Conservation (phyloP, 1,284 basidiomycete species). For the Microbotryum lychnidis-dioicae region DNA sequence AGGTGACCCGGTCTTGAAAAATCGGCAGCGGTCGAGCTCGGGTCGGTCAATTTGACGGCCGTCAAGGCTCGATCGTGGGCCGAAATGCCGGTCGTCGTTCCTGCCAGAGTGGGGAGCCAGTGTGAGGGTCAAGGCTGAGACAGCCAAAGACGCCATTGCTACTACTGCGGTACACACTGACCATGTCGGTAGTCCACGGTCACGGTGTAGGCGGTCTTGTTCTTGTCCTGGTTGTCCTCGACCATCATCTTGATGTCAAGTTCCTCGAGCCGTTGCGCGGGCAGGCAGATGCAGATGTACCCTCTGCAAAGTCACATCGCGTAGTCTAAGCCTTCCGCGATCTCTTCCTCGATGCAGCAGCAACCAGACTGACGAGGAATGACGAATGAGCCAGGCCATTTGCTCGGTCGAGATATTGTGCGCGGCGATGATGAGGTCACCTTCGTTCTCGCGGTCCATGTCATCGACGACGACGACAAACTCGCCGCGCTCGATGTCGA, state of each 20-base stretch:
- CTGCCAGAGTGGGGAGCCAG: conserved; percentile 42
- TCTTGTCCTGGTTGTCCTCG: conserved; percentile 76
- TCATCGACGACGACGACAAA: conserved; percentile 95
- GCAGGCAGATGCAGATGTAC: conserved; percentile 86
- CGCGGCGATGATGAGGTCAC: conserved; percentile 81
- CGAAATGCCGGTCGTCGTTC: conserved; percentile 91
- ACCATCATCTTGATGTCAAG: conserved; percentile 94
- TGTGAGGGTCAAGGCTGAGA: conserved; percentile 6
- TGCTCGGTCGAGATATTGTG: conserved; percentile 62
- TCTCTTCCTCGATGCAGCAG: neutral
- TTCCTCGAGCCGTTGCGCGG: conserved; percentile 62
- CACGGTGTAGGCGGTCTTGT: conserved; percentile 93
- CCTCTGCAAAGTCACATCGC: conserved; percentile 51
- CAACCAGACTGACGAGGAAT: conserved; percentile 63
- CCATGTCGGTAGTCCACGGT: conserved; percentile 87
- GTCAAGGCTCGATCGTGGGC: conserved; percentile 90
- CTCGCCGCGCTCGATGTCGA: conserved; percentile 69
- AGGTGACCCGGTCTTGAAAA: conserved; percentile 92
- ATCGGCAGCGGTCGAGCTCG: conserved; percentile 52
- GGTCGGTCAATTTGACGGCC: conserved; percentile 65
- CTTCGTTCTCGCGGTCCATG: conserved; percentile 86
- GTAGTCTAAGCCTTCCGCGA: no score
- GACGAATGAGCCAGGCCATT: conserved; percentile 98
- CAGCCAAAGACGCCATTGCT: neutral
- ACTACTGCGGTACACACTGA: conserved; percentile 34